These are phyloP conservation scores for Oryza australiensis DNA, from an alignment of 176 grass and related monocot species.

Conservation along the genomic window DNA sequence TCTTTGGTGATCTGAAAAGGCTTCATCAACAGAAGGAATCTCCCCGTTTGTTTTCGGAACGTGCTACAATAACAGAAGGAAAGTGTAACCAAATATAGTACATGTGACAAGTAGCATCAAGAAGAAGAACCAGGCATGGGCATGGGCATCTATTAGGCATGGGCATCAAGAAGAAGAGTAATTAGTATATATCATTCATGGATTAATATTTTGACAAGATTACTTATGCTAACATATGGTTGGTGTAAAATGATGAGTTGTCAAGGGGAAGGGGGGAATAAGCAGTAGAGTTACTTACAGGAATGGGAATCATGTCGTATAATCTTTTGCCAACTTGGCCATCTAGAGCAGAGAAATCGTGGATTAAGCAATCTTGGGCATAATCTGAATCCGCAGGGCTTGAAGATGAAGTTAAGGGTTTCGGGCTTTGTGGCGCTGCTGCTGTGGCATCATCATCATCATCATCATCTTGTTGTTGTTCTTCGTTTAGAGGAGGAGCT, in stretches of 20 bases:
- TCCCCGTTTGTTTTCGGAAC: constrained; percentile 83
- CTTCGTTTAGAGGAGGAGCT: not conserved
- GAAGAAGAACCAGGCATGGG: not conserved
- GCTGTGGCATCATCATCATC: not conserved
- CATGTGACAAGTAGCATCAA: not conserved
- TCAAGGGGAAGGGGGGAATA: not conserved
- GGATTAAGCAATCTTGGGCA: constrained; percentile 1
- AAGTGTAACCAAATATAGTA: not conserved
- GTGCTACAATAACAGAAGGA: constrained; percentile 55
- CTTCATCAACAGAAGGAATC: constrained; percentile 88
- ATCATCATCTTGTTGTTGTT: not conserved
- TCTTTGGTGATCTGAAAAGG: constrained; percentile 87
- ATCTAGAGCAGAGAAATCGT: constrained; percentile 58
- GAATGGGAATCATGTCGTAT: constrained; percentile 71
- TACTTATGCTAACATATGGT: not conserved
- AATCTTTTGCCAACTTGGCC: constrained; percentile 82
- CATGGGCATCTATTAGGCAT: not conserved
- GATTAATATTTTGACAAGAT: not conserved
- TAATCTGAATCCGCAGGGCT: constrained; percentile 37
- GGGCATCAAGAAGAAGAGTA: no score
- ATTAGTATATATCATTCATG: not conserved
- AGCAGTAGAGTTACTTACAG: constrained; percentile 51
- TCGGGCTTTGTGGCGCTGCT: constrained; percentile 16
- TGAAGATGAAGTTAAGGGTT: constrained; percentile 30
- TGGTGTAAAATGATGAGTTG: not conserved